Percentiles rank a stretch among this genome's conserved stretches.
Evolutionary conservation across 179 eudicot species (phyloP).

Genomic region (Gypsophila paniculata): DNA sequence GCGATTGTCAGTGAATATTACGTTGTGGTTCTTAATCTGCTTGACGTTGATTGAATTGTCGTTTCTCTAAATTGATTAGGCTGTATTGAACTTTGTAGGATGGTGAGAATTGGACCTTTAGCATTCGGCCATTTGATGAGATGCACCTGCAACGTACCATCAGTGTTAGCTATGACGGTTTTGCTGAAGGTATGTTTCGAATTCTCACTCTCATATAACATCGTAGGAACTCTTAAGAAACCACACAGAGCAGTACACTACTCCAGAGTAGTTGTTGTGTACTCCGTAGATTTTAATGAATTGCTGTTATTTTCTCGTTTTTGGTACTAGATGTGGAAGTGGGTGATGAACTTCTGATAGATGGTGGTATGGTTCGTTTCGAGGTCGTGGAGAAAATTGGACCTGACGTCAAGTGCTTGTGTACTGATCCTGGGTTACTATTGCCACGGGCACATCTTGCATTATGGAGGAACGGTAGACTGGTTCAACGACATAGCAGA

Average conservation of each 20-base stretch:
- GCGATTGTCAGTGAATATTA: no score
- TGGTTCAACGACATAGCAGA: slow-evolving; percentile 36
- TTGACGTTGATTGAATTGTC: not conserved
- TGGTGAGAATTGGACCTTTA: slow-evolving; percentile 89
- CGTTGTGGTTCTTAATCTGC: no score
- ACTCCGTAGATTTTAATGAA: not conserved
- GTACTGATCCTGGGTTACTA: slow-evolving; percentile 47
- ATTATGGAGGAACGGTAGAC: slow-evolving; percentile 41
- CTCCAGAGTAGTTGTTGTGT: no score
- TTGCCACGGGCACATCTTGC: slow-evolving; percentile 46
- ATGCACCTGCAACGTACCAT: slow-evolving; percentile 66
- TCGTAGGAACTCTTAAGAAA: not conserved
- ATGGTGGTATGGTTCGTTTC: slow-evolving; percentile 52
- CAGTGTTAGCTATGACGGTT: slow-evolving; percentile 83
- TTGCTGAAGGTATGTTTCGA: slow-evolving; percentile 73
- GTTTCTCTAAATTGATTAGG: slow-evolving; percentile 4
- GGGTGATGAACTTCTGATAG: slow-evolving; percentile 48
- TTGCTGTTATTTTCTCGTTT: not conserved
- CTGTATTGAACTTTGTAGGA: slow-evolving; percentile 46
- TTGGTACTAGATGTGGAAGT: slow-evolving; percentile 34
- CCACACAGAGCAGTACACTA: no score
- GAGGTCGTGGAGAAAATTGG: slow-evolving; percentile 46
- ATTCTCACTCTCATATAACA: not conserved
- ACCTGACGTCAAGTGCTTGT: slow-evolving; percentile 42
- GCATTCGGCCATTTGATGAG: slow-evolving; percentile 61